These are phyloP conservation scores for Metarhizium rileyi DNA, from an alignment of 2,329 filamentous ascomycete species.

Conservation along the genomic window DNA sequence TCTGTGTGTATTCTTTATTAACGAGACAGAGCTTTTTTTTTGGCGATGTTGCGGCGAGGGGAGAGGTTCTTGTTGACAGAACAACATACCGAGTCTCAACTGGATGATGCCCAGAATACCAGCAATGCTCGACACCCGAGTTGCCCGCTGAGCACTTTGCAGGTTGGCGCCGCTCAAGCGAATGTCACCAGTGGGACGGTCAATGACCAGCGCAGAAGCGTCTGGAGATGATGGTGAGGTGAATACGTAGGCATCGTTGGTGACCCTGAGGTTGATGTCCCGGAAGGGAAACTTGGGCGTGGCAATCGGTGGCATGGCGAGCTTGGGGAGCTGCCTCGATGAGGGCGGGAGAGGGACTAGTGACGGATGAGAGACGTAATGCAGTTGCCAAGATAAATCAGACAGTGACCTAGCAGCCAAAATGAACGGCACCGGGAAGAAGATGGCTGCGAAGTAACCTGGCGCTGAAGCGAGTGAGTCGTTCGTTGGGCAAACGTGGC, in stretches of 20 bases:
- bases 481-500: background rate
- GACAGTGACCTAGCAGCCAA: background rate
- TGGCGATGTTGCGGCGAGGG: background rate
- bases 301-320: slow-evolving; percentile 27
- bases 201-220: slow-evolving; percentile 78
- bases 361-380: background rate
- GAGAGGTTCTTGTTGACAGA: background rate
- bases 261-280: slow-evolving; percentile 94
- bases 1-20: slow-evolving; percentile 35
- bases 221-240: slow-evolving; percentile 89
- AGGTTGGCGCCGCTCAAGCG: slow-evolving; percentile 73
- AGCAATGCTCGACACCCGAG: slow-evolving; percentile 78
- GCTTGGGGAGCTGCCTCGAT: slow-evolving; percentile 1
- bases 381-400: background rate
- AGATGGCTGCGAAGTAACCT: background rate
- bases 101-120: slow-evolving; percentile 93
- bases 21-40: background rate
- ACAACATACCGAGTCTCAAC: slow-evolving; percentile 68
- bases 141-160: slow-evolving; percentile 60
- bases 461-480: background rate
- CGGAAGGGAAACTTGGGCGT: slow-evolving; percentile 58
- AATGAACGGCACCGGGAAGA: background rate
- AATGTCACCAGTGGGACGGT: slow-evolving; percentile 85
- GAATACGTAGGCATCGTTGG: slow-evolving; percentile 88
- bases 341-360: background rate